A percentile compares a stretch with the other conserved stretches of the same genome.
These are phyloP conservation scores for Peronospora destructor DNA, from an alignment of 352 stramenopile genomes.

Conservation along the genomic window DNA sequence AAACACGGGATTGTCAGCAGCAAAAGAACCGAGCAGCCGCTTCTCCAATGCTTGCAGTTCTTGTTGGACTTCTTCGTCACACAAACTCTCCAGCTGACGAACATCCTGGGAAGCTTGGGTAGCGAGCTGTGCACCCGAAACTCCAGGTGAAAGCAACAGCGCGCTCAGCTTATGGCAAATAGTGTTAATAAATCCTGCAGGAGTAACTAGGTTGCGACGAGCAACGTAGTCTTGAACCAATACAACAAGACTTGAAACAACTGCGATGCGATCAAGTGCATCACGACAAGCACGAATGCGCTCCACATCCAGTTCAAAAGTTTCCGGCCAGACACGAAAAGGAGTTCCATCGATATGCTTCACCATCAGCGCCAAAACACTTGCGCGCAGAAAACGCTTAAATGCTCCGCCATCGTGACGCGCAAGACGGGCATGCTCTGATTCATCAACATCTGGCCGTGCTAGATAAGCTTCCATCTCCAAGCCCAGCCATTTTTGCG, in stretches of 20 bases:
- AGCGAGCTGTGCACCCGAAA: slow-evolving; percentile 47
- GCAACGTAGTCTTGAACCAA: slow-evolving; percentile 53
- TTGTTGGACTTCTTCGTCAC: slow-evolving; percentile 1
- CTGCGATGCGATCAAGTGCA: slow-evolving; percentile 43
- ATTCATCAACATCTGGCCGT: slow-evolving; percentile 14
- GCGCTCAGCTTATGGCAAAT: slow-evolving; percentile 33
- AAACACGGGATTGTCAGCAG: slow-evolving; percentile 49
- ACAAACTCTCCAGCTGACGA: slow-evolving; percentile 20
- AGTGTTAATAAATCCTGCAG: slow-evolving; percentile 27
- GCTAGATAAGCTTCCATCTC: slow-evolving; percentile 33
- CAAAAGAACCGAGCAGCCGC: slow-evolving; percentile 39
- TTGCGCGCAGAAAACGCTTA: slow-evolving; percentile 36
- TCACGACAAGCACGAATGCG: slow-evolving; percentile 51
- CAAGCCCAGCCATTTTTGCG: slow-evolving; percentile 40
- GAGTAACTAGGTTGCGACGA: slow-evolving; percentile 23
- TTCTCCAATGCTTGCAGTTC: slow-evolving; percentile 36
- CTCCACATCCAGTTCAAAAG: slow-evolving; percentile 50
- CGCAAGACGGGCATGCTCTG: slow-evolving; percentile 22
- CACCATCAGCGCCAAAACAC: slow-evolving; percentile 41
- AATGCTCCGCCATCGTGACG: slow-evolving; percentile 34
- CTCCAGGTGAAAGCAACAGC: slow-evolving; percentile 37
- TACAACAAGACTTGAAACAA: slow-evolving; percentile 51
- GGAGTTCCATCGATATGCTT: slow-evolving; percentile 44
- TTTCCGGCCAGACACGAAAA: slow-evolving; percentile 50
- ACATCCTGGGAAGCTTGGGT: slow-evolving; percentile 39